Base-by-base conservation (phyloP, 495 filamentous ascomycete species). In the Penicillium dipodomyicola region DNA sequence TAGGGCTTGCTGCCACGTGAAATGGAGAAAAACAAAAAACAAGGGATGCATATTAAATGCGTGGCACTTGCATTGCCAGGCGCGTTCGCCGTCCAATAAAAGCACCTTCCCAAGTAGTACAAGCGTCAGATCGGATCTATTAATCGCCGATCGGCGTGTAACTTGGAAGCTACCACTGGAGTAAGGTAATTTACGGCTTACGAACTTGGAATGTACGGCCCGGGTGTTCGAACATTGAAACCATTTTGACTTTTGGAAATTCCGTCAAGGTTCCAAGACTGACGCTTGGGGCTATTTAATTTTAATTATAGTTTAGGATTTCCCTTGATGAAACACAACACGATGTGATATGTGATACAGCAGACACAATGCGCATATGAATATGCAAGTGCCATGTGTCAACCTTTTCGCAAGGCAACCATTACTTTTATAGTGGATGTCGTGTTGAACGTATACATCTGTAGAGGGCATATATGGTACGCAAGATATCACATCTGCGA, bases 381-480 rank as follows among this genome's bases (percentile, higher is more conserved):
- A 54, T 51, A 59, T 65, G 65, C 65, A 65, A 58, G 62, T 63
- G 63, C 65, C 65, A 67, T 67, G 63, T 65, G 65, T 65, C 65
- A 62, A 29, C 17, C 44, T 42, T 49, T 35, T 27, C 39, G 25
- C 27, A 57, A 57, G 54, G 54, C 52, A 54, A 54, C 52, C 32
- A 37, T 12, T 43, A 20, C 17, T 2, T 5, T 12, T 1, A 10
- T 33, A 33, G 10, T 14, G 47, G 22, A 20, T 10, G 9, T 32
- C 37, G 49, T 32, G 43, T 42, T 27, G 9, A 39, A 7, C 10
- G 50, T 32, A 52, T 42, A 35, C 4, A 19, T 29, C n/a, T 2
- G 15, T 2, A n/a, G 6, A 39, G 15, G 15, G 15, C 5, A 39
- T 39, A 39, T 17, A 37, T 35, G 12, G 15, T 15, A 15, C 7